These are phyloP conservation scores for Deinandra increscens DNA, from an alignment of 129 eudicot species.

Conservation along the genomic window DNA sequence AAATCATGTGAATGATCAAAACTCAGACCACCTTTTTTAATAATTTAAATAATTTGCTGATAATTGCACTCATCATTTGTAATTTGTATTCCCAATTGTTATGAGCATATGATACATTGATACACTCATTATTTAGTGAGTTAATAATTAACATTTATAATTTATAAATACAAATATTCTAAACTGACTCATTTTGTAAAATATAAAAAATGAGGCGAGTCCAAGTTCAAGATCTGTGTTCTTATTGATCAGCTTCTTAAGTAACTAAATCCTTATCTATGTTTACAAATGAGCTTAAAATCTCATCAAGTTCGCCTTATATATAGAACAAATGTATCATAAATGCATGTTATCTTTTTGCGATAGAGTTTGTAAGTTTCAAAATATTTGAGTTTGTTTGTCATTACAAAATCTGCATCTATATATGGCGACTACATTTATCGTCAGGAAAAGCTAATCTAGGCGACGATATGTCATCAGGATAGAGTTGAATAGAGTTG, in stretches of 20 bases:
- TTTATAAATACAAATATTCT: background rate
- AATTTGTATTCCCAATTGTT: constrained; percentile 22
- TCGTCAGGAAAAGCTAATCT: too few relatives aligned
- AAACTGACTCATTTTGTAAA: background rate
- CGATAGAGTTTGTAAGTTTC: background rate
- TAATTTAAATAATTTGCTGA: constrained; percentile 6
- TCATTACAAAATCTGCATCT: too few relatives aligned
- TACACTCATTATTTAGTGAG: constrained; percentile 21
- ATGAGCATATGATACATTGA: constrained; percentile 29
- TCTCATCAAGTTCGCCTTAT: background rate
- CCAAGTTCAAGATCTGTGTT: background rate
- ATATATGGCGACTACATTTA: too few relatives aligned
- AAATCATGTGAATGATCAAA: constrained; percentile 33
- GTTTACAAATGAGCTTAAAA: background rate
- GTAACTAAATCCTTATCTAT: background rate
- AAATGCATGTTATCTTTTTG: background rate
- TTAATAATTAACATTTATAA: background rate
- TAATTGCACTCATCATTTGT: constrained; percentile 20
- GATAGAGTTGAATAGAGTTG: too few relatives aligned
- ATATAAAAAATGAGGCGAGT: background rate
- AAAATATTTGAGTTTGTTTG: background rate
- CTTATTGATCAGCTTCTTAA: background rate
- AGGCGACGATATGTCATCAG: too few relatives aligned
- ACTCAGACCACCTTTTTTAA: constrained; percentile 4
- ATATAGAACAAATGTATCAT: background rate